Conservation (phyloP, 768 basidiomycete species). For the Trametes maxima region DNA sequence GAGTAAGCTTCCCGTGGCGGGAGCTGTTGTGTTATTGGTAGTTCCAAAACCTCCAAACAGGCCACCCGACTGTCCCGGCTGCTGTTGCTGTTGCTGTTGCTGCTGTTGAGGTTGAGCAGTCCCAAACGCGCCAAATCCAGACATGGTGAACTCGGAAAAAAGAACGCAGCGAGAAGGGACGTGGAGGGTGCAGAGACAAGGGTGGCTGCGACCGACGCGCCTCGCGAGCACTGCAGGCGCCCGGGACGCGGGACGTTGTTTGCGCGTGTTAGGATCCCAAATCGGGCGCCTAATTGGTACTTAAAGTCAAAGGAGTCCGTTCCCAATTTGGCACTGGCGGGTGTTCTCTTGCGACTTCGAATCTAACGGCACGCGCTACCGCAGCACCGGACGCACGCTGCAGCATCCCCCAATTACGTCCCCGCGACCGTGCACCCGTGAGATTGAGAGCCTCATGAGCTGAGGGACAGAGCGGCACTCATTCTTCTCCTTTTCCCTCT, state of each 20-base stretch:
- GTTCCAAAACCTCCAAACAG: constrained; percentile 1
- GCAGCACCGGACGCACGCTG: too few species aligned
- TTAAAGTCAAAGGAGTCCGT: neutral
- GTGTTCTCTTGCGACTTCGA: neutral
- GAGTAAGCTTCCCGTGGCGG: constrained; percentile 17
- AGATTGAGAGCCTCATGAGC: too few species aligned
- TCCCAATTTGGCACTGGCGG: neutral
- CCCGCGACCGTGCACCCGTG: too few species aligned
- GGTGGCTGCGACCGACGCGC: neutral
- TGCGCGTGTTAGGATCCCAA: constrained; percentile 3
- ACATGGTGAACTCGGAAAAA: constrained; percentile 2
- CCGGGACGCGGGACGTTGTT: neutral
- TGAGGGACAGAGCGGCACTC: neutral
- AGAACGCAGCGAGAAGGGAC: neutral
- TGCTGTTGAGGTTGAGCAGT: constrained; percentile 19
- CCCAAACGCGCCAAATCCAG: constrained; percentile 24
- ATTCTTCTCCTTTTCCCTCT: neutral
- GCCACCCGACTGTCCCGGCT: neutral
- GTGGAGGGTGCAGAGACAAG: neutral
- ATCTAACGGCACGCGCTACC: too few species aligned
- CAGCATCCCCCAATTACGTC: too few species aligned
- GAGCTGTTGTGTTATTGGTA: neutral
- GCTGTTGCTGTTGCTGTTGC: constrained; percentile 28
- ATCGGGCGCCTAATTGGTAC: neutral
- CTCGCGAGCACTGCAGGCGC: neutral